These are phyloP conservation scores for Aspergillus unguis DNA, from an alignment of 2,329 filamentous ascomycete genomes.

Conservation along the genomic window DNA sequence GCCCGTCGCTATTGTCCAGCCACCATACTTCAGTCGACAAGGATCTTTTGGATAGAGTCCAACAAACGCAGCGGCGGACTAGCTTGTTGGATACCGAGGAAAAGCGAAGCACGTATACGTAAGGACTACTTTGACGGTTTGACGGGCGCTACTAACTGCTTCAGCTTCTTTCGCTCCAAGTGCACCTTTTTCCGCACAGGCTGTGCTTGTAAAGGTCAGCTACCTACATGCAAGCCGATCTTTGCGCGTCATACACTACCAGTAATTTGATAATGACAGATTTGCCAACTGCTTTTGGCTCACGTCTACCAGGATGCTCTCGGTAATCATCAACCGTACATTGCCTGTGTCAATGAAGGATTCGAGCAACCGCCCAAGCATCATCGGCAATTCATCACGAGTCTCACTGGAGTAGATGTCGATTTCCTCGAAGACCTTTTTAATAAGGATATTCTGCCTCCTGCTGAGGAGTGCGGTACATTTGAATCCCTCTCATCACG, in stretches of 20 bases:
- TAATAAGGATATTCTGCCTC: slow-evolving; percentile 4
- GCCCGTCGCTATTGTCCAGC: background rate
- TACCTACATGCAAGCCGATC: slow-evolving; percentile 10
- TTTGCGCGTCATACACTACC: slow-evolving; percentile 3
- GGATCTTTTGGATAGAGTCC: background rate
- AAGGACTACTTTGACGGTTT: background rate
- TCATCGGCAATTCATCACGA: slow-evolving; percentile 1
- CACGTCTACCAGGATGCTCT: slow-evolving; percentile 2
- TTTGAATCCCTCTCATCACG: background rate
- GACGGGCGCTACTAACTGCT: background rate
- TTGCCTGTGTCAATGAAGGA: slow-evolving; percentile 6
- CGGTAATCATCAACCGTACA: slow-evolving; percentile 3
- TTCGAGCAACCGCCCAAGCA: background rate
- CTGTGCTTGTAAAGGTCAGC: slow-evolving; percentile 6
- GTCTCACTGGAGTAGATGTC: slow-evolving; percentile 1
- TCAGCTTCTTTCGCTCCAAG: slow-evolving; percentile 11
- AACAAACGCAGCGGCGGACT: background rate
- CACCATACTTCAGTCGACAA: slow-evolving; percentile 7
- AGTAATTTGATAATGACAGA: no score
- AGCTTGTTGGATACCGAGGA: background rate
- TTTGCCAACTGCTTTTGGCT: background rate
- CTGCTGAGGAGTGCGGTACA: slow-evolving; percentile 8
- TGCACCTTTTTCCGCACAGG: background rate
- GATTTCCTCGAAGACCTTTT: slow-evolving; percentile 11
- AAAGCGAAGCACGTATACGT: background rate